phyloP scores from a whole-genome alignment of 305 asterid genomes.

The Solanum hybrid region DNA sequence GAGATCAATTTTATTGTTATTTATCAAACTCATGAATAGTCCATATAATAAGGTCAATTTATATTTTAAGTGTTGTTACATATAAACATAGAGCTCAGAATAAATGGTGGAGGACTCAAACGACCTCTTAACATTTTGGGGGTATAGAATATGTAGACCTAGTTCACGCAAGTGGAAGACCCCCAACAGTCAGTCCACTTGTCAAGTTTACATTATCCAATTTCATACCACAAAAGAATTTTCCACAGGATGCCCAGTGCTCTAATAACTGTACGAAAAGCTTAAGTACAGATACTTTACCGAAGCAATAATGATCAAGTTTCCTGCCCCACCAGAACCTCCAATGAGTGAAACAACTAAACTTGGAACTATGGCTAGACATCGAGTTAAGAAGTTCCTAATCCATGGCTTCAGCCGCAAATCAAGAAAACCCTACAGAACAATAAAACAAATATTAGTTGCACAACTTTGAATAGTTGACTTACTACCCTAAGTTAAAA shows the following conservation, averaged over 20 bases:
- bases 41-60: neutral
- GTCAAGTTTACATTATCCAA: neutral
- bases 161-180: neutral
- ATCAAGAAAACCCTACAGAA: constrained; percentile 81
- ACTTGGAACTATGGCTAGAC: constrained; percentile 93
- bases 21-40: neutral
- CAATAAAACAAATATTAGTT: neutral
- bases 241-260: neutral
- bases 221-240: neutral
- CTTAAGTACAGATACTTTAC: constrained; percentile 26
- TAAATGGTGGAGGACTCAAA: neutral
- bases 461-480: neutral
- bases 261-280: neutral
- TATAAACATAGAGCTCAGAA: neutral
- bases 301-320: constrained; percentile 88
- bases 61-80: neutral
- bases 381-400: constrained; percentile 69
- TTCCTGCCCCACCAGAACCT: constrained; percentile 84
- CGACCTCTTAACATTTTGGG: neutral
- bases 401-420: constrained; percentile 87
- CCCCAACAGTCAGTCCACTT: neutral
- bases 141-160: neutral
- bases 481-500: neutral
- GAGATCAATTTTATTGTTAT: neutral
- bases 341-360: constrained; percentile 68